These are phyloP conservation scores for Phytophthora syringae DNA, from an alignment of 352 stramenopile genomes.

Conservation along the genomic window DNA sequence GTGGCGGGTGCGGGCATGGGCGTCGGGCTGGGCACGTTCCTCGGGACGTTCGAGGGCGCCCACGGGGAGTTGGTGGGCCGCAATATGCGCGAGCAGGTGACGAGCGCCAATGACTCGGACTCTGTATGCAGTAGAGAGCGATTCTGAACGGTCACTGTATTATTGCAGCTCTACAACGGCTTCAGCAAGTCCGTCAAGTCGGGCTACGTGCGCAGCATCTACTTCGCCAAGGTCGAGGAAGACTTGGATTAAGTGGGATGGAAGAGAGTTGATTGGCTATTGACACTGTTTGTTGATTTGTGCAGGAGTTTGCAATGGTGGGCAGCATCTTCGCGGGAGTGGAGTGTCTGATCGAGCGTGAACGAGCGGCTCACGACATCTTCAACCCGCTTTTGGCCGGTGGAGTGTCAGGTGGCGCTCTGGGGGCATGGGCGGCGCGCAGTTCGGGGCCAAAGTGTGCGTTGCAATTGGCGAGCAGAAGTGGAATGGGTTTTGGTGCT, in stretches of 20 bases:
- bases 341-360: constrained; percentile 86
- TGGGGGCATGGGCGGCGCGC: constrained; percentile 74
- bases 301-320: constrained; percentile 84
- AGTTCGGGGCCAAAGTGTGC: constrained; percentile 68
- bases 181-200: constrained; percentile 86
- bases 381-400: constrained; percentile 81
- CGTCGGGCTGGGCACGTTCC: constrained; percentile 83
- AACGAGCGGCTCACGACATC: constrained; percentile 80
- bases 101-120: background rate
- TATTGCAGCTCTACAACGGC: constrained; percentile 76
- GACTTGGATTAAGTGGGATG: background rate
- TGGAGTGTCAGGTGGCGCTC: constrained; percentile 62
- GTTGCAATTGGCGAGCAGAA: constrained; percentile 5
- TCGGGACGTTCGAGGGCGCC: constrained; percentile 88
- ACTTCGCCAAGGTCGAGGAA: constrained; percentile 78
- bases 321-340: constrained; percentile 82
- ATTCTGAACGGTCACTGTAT: constrained; percentile 4
- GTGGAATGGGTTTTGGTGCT: constrained; percentile 3
- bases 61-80: constrained; percentile 86
- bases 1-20: constrained; percentile 79
- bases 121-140: background rate
- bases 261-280: background rate
- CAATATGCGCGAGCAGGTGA: constrained; percentile 86
- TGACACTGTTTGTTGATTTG: constrained; percentile 7
- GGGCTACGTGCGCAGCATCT: constrained; percentile 81